These are phyloP conservation scores for Peniophora sp. DNA, from an alignment of 1,284 basidiomycete genomes.

Conservation along the genomic window DNA sequence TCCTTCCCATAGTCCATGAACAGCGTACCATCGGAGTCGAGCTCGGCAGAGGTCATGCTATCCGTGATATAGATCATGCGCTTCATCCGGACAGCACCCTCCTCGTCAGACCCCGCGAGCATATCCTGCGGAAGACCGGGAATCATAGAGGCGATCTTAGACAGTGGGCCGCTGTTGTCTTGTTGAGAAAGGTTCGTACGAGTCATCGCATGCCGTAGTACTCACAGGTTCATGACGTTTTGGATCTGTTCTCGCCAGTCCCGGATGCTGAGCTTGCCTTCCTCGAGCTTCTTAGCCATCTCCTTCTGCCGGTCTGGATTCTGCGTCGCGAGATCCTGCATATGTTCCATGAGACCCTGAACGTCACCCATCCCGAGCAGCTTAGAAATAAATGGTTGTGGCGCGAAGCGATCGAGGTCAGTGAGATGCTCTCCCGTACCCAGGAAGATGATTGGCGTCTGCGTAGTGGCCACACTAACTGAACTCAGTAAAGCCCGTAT, in stretches of 20 bases:
- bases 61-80: constrained; percentile 99
- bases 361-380: constrained; percentile 94
- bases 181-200: constrained; percentile 5
- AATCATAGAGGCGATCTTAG: constrained; percentile 99
- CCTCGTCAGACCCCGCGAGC: constrained; percentile 86
- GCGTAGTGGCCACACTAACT: constrained; percentile 89
- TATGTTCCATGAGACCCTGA: constrained; percentile 95
- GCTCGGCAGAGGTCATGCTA: constrained; percentile 89
- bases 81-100: constrained; percentile 88
- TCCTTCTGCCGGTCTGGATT: constrained; percentile 97
- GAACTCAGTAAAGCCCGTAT: constrained; percentile 7
- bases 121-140: constrained; percentile 90
- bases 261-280: constrained; percentile 93
- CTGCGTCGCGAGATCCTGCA: constrained; percentile 89
- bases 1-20: constrained; percentile 83
- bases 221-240: constrained; percentile 96
- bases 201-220: constrained; percentile 9
- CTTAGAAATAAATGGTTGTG: constrained; percentile 97
- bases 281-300: constrained; percentile 96
- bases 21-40: constrained; percentile 91
- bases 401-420: constrained; percentile 93
- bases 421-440: constrained; percentile 96
- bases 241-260: constrained; percentile 98
- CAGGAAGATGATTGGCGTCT: constrained; percentile 98
- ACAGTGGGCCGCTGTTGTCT: constrained; percentile 79